Conservation (phyloP, 129 eudicot genomes). For the Flaveria trinervia region DNA sequence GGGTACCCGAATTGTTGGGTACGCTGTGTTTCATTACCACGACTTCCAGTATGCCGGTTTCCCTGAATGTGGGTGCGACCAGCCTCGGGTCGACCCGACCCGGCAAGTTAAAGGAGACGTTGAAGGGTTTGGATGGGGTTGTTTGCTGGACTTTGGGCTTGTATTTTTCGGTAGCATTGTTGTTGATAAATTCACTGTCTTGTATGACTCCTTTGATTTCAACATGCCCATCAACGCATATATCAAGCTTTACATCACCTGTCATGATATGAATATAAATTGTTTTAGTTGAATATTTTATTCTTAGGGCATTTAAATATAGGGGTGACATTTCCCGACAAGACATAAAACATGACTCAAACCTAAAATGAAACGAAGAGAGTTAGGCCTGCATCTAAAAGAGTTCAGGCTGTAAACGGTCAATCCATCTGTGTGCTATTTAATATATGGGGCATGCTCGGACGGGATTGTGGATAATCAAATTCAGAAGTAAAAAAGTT, state of each 20-base stretch:
- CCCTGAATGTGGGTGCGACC: slow-evolving; percentile 31
- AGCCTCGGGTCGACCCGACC: slow-evolving; percentile 71
- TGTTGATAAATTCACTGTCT: slow-evolving; percentile 33
- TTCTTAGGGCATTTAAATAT: background rate
- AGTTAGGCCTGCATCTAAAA: background rate
- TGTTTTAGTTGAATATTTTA: background rate
- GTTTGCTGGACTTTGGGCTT: slow-evolving; percentile 49
- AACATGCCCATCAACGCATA: slow-evolving; percentile 54
- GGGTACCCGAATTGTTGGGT: slow-evolving; percentile 28
- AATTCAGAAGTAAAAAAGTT: no score
- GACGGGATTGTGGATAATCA: no score
- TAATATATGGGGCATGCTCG: no score
- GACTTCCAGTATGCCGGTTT: slow-evolving; percentile 60
- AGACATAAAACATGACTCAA: background rate
- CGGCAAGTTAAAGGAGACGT: slow-evolving; percentile 60
- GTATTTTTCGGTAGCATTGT: slow-evolving; percentile 20
- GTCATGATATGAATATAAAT: slow-evolving; percentile 10
- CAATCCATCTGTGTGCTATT: background rate
- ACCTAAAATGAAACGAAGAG: background rate
- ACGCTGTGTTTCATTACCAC: slow-evolving; percentile 46
- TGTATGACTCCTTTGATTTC: slow-evolving; percentile 42
- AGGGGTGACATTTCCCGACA: background rate
- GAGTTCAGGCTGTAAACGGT: background rate
- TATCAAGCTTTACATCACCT: slow-evolving; percentile 49
- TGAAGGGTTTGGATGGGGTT: slow-evolving; percentile 54